Base-by-base conservation (phyloP, 2,329 filamentous ascomycete species). In the Scedosporium dehoogii region DNA sequence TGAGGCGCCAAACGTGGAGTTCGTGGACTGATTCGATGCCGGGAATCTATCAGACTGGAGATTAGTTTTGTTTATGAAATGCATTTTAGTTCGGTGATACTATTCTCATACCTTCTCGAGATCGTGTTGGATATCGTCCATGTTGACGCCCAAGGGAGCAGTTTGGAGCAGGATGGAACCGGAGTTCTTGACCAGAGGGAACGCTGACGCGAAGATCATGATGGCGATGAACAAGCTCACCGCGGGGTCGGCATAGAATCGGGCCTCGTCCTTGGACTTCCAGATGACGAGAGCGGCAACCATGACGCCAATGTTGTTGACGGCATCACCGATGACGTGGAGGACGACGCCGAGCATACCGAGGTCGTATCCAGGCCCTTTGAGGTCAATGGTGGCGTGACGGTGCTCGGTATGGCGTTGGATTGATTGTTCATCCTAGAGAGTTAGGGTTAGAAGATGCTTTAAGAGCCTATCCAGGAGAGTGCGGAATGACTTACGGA, bases 291-390 rank as follows among this genome's bases (percentile, higher is more conserved):
- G 68, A 0, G 86, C 87, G 0, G 88, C 82, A 42, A 87, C 76
- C 58, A 91, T 90, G 64, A 92, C 88, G 9, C 88, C 88, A 10
- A 91, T 72, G 67, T 92, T 92, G 74, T 91, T 92, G 65, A 88
- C 78, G 4, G 87, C 87, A 68, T 92, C 89, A 38, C 88, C 86
- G 2, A 89, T 68, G 27, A 92, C 82, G 68, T 92, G 89, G 14
- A 90, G 73, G 10, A 92, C 69, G 1, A 90, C 87, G 1, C 86
- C 88, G 65, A 89, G 75, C 78, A 90, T 87, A 10, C 85, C 87
- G n/a, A 92, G 76, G 69, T 92, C 86, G 63, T 78, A 78, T 1
- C 76, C 76, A 0, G 74, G 76, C 14, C 67, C 64, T 60, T 72
- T 67, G 9, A 70, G 64, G 21, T 69, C 67, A 18, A 70, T 62